These are phyloP conservation scores for Penicillium sp. DNA, from an alignment of 2,329 filamentous ascomycete genomes.

Conservation along the genomic window DNA sequence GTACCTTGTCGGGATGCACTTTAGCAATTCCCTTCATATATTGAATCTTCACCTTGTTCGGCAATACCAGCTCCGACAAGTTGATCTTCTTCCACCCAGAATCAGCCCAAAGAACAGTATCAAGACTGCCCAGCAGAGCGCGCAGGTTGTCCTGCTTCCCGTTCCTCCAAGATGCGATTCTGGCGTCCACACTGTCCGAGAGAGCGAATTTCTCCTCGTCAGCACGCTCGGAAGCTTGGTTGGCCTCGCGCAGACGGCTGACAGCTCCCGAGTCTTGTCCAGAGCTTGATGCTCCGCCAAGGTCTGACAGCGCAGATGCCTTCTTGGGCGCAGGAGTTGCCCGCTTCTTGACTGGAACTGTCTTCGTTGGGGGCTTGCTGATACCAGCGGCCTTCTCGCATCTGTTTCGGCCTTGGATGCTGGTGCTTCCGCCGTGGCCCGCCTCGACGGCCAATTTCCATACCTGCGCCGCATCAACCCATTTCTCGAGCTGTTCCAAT, in stretches of 20 bases:
- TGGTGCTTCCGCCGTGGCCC: constrained; percentile 80
- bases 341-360: constrained; percentile 47
- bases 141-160: constrained; percentile 91
- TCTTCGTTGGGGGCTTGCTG: constrained; percentile 47
- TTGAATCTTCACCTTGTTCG: constrained; percentile 91
- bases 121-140: constrained; percentile 80
- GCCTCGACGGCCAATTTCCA: constrained; percentile 83
- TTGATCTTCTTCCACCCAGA: constrained; percentile 97
- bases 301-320: constrained; percentile 32
- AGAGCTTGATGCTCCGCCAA: constrained; percentile 42
- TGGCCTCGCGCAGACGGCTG: constrained; percentile 74
- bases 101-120: constrained; percentile 84
- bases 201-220: constrained; percentile 93
- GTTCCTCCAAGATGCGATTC: constrained; percentile 76
- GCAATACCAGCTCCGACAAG: constrained; percentile 86
- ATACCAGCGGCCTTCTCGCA: constrained; percentile 86
- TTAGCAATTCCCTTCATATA: constrained; percentile 99
- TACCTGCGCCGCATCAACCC: constrained; percentile 74
- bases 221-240: constrained; percentile 77
- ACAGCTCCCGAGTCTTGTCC: constrained; percentile 69
- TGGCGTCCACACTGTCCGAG: constrained; percentile 78
- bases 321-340: constrained; percentile 45
- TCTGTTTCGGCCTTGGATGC: constrained; percentile 79
- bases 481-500: constrained; percentile 91
- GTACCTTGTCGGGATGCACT: constrained; percentile 97